These are phyloP conservation scores for Phytophthora boehmeriae DNA, from an alignment of 352 stramenopile species.

Conservation along the genomic window DNA sequence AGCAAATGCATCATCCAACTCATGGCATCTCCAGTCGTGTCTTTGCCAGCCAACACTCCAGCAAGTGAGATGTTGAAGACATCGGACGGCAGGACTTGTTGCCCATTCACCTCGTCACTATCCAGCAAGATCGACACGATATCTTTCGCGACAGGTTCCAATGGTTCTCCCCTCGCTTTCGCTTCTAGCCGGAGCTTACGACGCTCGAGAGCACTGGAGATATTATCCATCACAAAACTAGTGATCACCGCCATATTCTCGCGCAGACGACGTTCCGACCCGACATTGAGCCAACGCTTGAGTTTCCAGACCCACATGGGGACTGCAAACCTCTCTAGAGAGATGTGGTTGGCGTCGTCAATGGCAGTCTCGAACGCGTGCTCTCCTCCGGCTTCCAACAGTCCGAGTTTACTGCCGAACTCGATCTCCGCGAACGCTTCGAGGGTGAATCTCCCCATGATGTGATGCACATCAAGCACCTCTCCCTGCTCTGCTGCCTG, in stretches of 20 bases:
- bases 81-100: constrained; percentile 33
- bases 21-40: constrained; percentile 57
- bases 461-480: constrained; percentile 31
- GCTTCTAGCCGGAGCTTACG: constrained; percentile 20
- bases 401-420: constrained; percentile 42
- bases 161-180: constrained; percentile 16
- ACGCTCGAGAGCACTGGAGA: constrained; percentile 28
- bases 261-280: constrained; percentile 26
- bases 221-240: constrained; percentile 33
- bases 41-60: constrained; percentile 65
- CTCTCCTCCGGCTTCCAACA: constrained; percentile 34
- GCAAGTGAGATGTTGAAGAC: constrained; percentile 72
- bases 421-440: constrained; percentile 56
- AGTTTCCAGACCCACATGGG: constrained; percentile 54
- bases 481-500: constrained; percentile 9
- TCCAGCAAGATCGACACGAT: constrained; percentile 51
- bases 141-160: constrained; percentile 29
- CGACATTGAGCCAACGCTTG: constrained; percentile 47
- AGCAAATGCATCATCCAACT: constrained; percentile 70
- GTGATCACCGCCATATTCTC: constrained; percentile 36
- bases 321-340: constrained; percentile 28
- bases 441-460: constrained; percentile 48
- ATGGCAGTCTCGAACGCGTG: constrained; percentile 45
- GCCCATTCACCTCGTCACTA: constrained; percentile 18
- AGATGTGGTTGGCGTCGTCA: constrained; percentile 41